Evolutionary conservation across 805 yeast genomes (phyloP).

Genomic region (Pichia pseudocactophila): DNA sequence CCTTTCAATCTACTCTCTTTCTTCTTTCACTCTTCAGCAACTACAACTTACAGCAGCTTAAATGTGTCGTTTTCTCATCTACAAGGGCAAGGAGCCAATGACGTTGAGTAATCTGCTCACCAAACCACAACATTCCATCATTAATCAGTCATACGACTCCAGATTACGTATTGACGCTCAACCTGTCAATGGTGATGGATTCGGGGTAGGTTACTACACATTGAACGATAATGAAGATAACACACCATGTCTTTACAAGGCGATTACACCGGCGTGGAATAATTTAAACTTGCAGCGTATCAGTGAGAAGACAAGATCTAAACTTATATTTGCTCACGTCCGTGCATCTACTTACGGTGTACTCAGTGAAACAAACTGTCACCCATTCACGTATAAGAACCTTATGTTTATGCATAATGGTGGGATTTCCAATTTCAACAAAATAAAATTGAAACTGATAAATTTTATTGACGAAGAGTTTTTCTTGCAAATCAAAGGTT

Average conservation of each 20-base stretch:
- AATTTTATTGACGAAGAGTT: conserved; percentile 71
- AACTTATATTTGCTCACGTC: conserved; percentile 87
- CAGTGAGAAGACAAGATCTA: conserved; percentile 80
- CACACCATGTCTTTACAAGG: conserved; percentile 85
- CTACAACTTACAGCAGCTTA: not conserved
- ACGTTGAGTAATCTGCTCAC: conserved; percentile 80
- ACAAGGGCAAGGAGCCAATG: conserved; percentile 85
- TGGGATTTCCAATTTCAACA: conserved; percentile 63
- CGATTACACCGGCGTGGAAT: conserved; percentile 98
- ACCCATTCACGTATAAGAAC: conserved; percentile 83
- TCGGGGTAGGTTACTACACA: conserved; percentile 91
- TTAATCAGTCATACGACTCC: conserved; percentile 91
- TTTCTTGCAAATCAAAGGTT: conserved; percentile 77
- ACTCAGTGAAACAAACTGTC: conserved; percentile 90
- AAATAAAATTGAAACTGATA: conserved; percentile 65
- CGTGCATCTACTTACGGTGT: conserved; percentile 95
- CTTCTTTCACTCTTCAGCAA: not conserved
- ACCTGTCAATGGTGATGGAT: conserved; percentile 97
- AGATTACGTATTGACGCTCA: conserved; percentile 79
- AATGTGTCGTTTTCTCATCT: conserved; percentile 92
- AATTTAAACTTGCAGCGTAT: conserved; percentile 80
- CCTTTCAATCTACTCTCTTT: not conserved
- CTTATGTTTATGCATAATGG: conserved; percentile 98
- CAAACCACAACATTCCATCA: conserved; percentile 93
- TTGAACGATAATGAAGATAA: conserved; percentile 27